Conservation (phyloP, 2,329 filamentous ascomycete species). For the Pseudocercospora pini-densiflorae region DNA sequence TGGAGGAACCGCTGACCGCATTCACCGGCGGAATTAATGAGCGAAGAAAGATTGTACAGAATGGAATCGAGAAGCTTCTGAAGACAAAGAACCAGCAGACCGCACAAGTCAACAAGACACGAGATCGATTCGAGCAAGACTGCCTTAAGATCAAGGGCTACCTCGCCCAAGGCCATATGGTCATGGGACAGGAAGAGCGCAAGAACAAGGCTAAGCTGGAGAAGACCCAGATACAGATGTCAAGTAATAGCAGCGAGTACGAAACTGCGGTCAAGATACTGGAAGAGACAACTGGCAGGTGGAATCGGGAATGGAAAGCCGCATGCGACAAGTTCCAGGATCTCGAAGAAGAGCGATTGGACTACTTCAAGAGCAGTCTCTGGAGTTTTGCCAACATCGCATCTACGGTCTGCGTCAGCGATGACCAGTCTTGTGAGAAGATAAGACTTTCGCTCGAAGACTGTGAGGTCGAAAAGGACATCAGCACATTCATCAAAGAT, state of each 20-base stretch:
- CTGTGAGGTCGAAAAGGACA: conserved; percentile 97
- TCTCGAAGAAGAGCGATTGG: conserved; percentile 92
- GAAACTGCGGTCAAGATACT: conserved; percentile 90
- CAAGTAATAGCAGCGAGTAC: conserved; percentile 89
- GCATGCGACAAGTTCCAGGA: conserved; percentile 99
- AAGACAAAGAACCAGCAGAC: conserved; percentile 95
- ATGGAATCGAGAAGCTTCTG: conserved; percentile 88
- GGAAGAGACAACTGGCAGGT: conserved; percentile 91
- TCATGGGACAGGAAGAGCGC: conserved; percentile 98
- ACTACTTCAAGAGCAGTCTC: conserved; percentile 96
- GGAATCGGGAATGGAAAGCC: conserved; percentile 98
- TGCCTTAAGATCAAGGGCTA: conserved; percentile 99
- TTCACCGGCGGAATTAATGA: conserved; percentile 97
- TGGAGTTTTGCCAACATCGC: conserved; percentile 99
- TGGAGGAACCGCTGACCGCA: conserved; percentile 89
- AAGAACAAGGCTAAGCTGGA: conserved; percentile 99
- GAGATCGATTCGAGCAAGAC: conserved; percentile 96
- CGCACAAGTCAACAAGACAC: conserved; percentile 86
- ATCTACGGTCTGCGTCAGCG: conserved; percentile 96
- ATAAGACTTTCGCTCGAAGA: conserved; percentile 90
- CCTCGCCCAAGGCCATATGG: conserved; percentile 98
- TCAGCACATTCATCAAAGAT: conserved; percentile 84
- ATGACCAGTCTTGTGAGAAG: conserved; percentile 94
- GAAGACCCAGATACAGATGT: conserved; percentile 96
- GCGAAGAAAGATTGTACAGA: conserved; percentile 92